Evolutionary conservation across 345 rosid genomes (phyloP).

Genomic region (Gossypium anomalum): DNA sequence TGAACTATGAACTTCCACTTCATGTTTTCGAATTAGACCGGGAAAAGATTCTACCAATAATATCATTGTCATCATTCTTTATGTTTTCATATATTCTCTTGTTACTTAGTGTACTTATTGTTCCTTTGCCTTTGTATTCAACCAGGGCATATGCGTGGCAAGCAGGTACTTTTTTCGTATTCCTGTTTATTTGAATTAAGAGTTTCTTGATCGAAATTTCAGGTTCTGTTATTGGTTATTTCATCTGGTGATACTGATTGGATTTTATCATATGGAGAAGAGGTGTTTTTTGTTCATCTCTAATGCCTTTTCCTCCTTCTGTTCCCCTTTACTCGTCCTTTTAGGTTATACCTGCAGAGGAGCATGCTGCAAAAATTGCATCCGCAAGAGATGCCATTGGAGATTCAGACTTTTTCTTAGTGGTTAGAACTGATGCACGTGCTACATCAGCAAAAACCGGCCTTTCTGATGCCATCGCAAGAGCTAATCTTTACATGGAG

Average conservation of each 20-base stretch:
- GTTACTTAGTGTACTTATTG: background rate
- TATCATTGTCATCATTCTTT: background rate
- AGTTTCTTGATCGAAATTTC: background rate
- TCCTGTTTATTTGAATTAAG: background rate
- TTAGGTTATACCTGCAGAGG: conserved; percentile 51
- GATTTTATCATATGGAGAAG: background rate
- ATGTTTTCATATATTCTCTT: background rate
- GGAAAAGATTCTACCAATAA: background rate
- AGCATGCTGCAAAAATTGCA: conserved; percentile 52
- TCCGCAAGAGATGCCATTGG: conserved; percentile 52
- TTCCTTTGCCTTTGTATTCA: conserved; percentile 6
- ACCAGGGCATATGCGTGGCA: conserved; percentile 53
- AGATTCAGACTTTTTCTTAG: conserved; percentile 50
- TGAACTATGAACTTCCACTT: conserved; percentile 10
- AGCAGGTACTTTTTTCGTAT: conserved; percentile 36
- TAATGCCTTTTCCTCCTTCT: background rate
- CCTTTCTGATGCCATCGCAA: conserved; percentile 48
- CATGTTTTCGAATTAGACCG: conserved; percentile 9
- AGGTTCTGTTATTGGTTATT: background rate
- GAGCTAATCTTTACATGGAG: conserved; percentile 56
- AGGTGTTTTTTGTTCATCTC: background rate
- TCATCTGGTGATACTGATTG: background rate
- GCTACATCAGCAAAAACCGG: conserved; percentile 46
- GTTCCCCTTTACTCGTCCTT: background rate
- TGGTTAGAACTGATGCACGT: conserved; percentile 47